Percentiles rank a stretch among this genome's conserved stretches.
Conservation (phyloP, 805 yeast species). For the Debaryomyces castellii region DNA sequence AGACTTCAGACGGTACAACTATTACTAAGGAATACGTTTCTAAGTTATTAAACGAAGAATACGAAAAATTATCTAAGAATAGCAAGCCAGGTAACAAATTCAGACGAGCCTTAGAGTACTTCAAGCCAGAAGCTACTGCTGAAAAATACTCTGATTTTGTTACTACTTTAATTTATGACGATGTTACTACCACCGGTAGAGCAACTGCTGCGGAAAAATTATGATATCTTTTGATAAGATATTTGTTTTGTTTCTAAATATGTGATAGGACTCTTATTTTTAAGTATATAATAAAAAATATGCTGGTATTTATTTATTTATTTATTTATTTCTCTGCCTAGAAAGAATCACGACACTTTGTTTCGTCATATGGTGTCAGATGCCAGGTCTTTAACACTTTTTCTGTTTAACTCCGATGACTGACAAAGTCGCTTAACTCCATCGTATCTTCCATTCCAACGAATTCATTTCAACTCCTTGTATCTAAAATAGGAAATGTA, state of each 20-base stretch:
- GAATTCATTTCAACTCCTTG: not conserved
- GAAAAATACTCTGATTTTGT: slow-evolving; percentile 74
- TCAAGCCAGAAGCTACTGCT: slow-evolving; percentile 71
- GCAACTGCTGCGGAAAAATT: slow-evolving; percentile 41
- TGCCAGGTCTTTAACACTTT: no score
- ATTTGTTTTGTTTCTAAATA: not conserved
- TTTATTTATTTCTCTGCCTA: not conserved
- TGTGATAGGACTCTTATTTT: not conserved
- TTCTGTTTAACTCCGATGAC: not conserved
- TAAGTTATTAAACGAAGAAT: slow-evolving; percentile 60
- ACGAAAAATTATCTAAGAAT: slow-evolving; percentile 44
- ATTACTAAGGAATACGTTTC: slow-evolving; percentile 62
- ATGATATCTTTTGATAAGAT: slow-evolving; percentile 13
- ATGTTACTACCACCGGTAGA: slow-evolving; percentile 56
- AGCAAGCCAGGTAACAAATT: slow-evolving; percentile 66
- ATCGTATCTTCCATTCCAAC: not conserved
- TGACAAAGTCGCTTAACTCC: no score
- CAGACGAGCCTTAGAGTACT: slow-evolving; percentile 65
- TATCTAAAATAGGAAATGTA: not conserved
- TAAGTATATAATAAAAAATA: not conserved
- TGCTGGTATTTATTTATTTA: not conserved
- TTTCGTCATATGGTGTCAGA: no score
- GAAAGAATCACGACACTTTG: no score
- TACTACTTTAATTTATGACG: slow-evolving; percentile 74
- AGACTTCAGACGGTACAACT: slow-evolving; percentile 54